A percentile compares a stretch with the other conserved stretches of the same genome.
Evolutionary conservation across 2,329 filamentous ascomycete species (phyloP).

Genomic region (Cordyceps farinosa): DNA sequence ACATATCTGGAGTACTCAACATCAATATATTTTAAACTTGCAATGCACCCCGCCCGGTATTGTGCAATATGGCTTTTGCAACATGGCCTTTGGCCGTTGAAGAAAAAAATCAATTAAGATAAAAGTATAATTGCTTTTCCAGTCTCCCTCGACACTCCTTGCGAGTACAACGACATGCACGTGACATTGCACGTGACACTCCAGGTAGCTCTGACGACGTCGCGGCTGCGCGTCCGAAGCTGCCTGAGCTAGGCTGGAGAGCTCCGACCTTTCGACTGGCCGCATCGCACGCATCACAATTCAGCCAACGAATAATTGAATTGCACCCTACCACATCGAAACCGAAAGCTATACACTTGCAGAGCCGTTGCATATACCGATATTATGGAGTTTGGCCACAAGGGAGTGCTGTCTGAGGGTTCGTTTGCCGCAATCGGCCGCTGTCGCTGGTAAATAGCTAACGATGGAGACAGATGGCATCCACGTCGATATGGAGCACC

Average conservation of each 20-base stretch:
- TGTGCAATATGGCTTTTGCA: background rate
- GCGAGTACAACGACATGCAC: background rate
- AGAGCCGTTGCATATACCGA: background rate
- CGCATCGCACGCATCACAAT: constrained; percentile 12
- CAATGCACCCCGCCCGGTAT: background rate
- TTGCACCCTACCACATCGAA: background rate
- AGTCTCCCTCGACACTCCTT: background rate
- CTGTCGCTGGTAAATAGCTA: constrained; percentile 22
- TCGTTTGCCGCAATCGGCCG: constrained; percentile 27
- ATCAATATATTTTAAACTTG: constrained; percentile 2
- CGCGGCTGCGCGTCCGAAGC: constrained; percentile 20
- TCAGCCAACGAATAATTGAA: background rate
- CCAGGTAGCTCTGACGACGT: constrained; percentile 17
- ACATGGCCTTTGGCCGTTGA: background rate
- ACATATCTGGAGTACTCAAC: constrained; percentile 1
- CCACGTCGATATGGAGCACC: constrained; percentile 95
- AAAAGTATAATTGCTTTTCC: background rate
- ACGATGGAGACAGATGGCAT: constrained; percentile 74
- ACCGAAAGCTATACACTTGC: background rate
- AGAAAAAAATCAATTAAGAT: background rate
- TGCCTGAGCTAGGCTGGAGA: constrained; percentile 19
- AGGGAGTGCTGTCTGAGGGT: constrained; percentile 64
- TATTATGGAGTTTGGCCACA: constrained; percentile 60
- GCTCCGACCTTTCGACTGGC: constrained; percentile 14
- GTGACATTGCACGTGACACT: constrained; percentile 13